These are phyloP conservation scores for Apiospora arundinis DNA, from an alignment of 2,329 filamentous ascomycete species.

Conservation along the genomic window DNA sequence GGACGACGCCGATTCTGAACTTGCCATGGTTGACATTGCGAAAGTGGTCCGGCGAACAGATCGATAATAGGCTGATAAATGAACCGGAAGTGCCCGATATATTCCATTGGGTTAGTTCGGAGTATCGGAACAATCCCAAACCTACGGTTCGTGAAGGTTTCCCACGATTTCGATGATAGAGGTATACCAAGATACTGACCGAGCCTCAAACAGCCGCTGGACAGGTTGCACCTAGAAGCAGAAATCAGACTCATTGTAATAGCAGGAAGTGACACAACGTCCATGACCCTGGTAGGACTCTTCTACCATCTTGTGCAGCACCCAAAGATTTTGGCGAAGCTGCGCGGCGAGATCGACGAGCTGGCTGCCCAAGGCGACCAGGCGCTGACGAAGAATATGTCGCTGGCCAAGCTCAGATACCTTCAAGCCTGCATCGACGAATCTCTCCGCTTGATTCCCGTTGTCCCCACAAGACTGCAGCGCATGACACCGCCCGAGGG, in stretches of 20 bases:
- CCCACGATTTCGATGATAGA: neutral
- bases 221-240: conserved; percentile 20
- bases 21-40: neutral
- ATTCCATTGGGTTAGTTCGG: conserved; percentile 6
- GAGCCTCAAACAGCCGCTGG: neutral
- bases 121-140: neutral
- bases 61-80: neutral
- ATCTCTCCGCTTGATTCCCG: conserved; percentile 18
- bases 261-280: conserved; percentile 20
- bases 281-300: conserved; percentile 3
- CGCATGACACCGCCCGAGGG: conserved; percentile 22
- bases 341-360: conserved; percentile 26
- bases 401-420: conserved; percentile 19
- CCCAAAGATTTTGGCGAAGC: conserved; percentile 12
- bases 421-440: conserved; percentile 26
- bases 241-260: conserved; percentile 10
- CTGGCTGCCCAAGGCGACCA: conserved; percentile 20
- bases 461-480: conserved; percentile 17
- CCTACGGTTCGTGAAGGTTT: conserved; percentile 12
- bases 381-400: conserved; percentile 18
- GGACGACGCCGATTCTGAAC: neutral
- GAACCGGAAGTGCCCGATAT: neutral
- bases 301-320: conserved; percentile 23
- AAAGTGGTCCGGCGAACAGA: neutral
- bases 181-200: neutral